These are phyloP conservation scores for Straminergon stramineum DNA, from an alignment of 225 moss, liverwort and hornwort species.

Conservation along the genomic window DNA sequence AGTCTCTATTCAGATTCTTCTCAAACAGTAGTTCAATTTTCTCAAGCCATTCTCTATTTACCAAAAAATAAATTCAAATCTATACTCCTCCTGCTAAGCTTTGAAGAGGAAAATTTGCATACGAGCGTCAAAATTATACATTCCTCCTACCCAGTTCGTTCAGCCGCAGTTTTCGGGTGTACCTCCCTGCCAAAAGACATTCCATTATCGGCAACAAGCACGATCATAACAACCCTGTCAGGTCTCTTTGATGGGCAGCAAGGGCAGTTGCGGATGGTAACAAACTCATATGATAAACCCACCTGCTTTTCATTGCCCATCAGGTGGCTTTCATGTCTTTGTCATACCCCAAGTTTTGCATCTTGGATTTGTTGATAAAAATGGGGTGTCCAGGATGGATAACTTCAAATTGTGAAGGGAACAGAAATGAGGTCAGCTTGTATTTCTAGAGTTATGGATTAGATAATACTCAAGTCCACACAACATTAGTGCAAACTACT, in stretches of 20 bases:
- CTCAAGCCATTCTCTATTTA: background rate
- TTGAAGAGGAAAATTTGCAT: background rate
- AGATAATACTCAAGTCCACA: background rate
- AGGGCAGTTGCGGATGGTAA: background rate
- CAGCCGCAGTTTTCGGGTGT: background rate
- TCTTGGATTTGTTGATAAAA: background rate
- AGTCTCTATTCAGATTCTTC: background rate
- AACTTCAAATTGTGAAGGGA: background rate
- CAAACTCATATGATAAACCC: background rate
- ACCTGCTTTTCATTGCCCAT: background rate
- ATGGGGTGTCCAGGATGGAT: background rate
- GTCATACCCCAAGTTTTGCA: background rate
- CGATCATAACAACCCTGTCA: background rate
- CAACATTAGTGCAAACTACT: background rate
- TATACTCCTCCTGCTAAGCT: background rate
- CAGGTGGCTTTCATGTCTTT: background rate
- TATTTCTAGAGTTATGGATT: background rate
- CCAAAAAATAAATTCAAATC: background rate
- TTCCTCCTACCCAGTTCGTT: background rate
- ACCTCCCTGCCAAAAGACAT: background rate
- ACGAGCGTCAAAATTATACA: background rate
- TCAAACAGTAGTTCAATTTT: background rate
- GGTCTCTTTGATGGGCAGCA: background rate
- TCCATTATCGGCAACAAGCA: background rate
- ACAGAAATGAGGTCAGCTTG: background rate